Evolutionary conservation across 139 green algal species (phyloP), one percentile per base, ranked within the genome.

Genomic region (Chlamydomonas asymmetrica): DNA sequence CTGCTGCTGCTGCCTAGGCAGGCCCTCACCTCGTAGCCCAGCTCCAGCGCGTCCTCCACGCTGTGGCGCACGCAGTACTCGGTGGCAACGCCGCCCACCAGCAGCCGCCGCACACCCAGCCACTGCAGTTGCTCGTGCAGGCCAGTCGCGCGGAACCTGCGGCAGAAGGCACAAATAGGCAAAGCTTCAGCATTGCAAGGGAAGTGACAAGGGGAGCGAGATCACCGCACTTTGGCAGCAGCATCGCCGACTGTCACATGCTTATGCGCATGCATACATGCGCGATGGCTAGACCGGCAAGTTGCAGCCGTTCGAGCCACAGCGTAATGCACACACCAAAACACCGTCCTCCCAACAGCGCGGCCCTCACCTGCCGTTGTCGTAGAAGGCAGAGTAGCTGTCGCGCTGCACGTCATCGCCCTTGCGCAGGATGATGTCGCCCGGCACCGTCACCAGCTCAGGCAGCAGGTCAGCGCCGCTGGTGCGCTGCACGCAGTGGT

Each of bases 11-110:
- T 39, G n/a, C n/a, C n/a, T n/a, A n/a, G n/a, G n/a, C n/a, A n/a
- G n/a, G n/a, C 39, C 35, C 68, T 56, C 32, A 73, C 54, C 39
- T 69, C 10, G 39, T 81, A 84, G 0, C 79, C 79, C 35, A 74
- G 73, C n/a, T 41, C 35, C 41, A 84, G 48, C 27, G 59, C 52
- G 23, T 84, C 79, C 60, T 74, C 32, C 40, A 84, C 66, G 0
- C 39, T 81, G 3, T 45, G 66, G 49, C 57, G 50, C 57, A 84
- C 79, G 61, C 79, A 84, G 61, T 74, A 77, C 29, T 84, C 79
- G 0, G 79, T 74, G 27, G 73, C 79, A 49, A 82, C 67, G 6
- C 79, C 79, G 34, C 49, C 61, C 67, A 82, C 79, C 39, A 75
- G 31, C 50, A 84, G 48, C 23, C 45, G 50, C 27, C 7, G 13